phyloP scores from a whole-genome alignment of 768 basidiomycete species.

The Kwoniella newhampshirensis region DNA sequence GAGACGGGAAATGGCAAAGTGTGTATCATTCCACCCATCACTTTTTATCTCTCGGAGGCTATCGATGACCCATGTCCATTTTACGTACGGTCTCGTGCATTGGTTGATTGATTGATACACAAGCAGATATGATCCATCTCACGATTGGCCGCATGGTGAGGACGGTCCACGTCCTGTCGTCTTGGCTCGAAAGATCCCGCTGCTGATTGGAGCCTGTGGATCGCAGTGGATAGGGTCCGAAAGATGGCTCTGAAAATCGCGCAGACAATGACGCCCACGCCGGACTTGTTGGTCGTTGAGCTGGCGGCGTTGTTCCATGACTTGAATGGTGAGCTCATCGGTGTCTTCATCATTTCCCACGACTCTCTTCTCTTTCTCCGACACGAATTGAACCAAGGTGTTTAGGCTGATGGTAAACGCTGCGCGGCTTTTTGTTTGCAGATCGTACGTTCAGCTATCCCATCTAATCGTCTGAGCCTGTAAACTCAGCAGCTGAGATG shows the following conservation, averaged over 20 bases:
- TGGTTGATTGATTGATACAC: neutral
- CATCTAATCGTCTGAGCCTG: too few relatives aligned
- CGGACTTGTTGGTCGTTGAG: slow-evolving; percentile 76
- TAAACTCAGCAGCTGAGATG: too few relatives aligned
- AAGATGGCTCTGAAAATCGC: slow-evolving; percentile 73
- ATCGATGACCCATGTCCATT: slow-evolving; percentile 4
- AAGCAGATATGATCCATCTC: slow-evolving; percentile 49
- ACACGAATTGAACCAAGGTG: too few relatives aligned
- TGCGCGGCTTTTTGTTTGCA: too few relatives aligned
- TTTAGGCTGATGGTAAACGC: too few relatives aligned
- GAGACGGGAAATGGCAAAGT: slow-evolving; percentile 46
- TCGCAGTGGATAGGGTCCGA: slow-evolving; percentile 72
- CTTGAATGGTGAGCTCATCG: slow-evolving; percentile 66
- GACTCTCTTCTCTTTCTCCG: too few relatives aligned
- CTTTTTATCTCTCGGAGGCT: neutral
- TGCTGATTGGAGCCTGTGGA: slow-evolving; percentile 44
- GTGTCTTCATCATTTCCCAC: too few relatives aligned
- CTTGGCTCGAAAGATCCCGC: neutral
- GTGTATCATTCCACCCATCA: slow-evolving; percentile 3
- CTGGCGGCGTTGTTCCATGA: slow-evolving; percentile 87
- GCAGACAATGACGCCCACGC: slow-evolving; percentile 54
- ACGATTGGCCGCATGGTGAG: slow-evolving; percentile 53
- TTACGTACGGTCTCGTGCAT: neutral
- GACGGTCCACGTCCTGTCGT: neutral
- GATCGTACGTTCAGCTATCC: too few relatives aligned